phyloP scores from a whole-genome alignment of 2,329 filamentous ascomycete species.

The Aspergillus pseudoviridinutans region DNA sequence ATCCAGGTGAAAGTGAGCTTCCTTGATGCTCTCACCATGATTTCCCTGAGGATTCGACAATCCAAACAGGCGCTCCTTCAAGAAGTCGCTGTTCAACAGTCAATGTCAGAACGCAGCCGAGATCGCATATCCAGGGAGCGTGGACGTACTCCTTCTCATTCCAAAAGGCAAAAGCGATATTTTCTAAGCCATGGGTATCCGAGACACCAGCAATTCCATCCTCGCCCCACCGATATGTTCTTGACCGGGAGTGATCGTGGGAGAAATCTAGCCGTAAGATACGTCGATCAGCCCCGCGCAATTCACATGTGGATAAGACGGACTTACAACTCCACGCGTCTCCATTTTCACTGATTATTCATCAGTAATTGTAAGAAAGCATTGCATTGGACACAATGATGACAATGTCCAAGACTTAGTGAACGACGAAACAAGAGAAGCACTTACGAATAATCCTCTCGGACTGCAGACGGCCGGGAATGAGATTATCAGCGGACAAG shows the following conservation, averaged over 20 bases:
- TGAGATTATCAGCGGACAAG: conserved; percentile 23
- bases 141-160: conserved; percentile 82
- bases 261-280: conserved; percentile 66
- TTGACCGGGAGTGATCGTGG: conserved; percentile 83
- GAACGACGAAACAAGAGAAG: conserved; percentile 1
- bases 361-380: background rate
- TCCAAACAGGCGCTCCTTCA: conserved; percentile 93
- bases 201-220: conserved; percentile 94
- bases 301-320: background rate
- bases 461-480: conserved; percentile 50
- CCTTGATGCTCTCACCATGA: conserved; percentile 95
- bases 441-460: conserved; percentile 81
- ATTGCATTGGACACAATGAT: background rate
- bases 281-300: conserved; percentile 8
- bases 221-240: conserved; percentile 92
- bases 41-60: conserved; percentile 95
- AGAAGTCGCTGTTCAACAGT: conserved; percentile 62
- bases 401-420: background rate
- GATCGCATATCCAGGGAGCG: background rate
- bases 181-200: conserved; percentile 87
- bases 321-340: conserved; percentile 92
- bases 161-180: conserved; percentile 96
- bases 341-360: conserved; percentile 63
- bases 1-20: conserved; percentile 93
- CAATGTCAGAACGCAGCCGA: background rate